These are phyloP conservation scores for Mucor circinelloides DNA, from an alignment of 371 early-diverging fungal species.

Conservation along the genomic window DNA sequence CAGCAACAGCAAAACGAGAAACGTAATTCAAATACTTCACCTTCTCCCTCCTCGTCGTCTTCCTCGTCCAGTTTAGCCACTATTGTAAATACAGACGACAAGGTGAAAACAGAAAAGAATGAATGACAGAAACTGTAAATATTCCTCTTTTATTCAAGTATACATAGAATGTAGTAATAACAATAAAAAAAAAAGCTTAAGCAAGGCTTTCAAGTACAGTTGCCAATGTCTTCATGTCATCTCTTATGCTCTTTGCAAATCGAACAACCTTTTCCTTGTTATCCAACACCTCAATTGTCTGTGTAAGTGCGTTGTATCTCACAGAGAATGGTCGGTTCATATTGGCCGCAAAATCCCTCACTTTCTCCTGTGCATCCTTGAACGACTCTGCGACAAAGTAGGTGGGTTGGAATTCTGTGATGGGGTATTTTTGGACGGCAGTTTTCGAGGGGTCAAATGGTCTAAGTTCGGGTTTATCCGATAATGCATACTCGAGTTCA, in stretches of 20 bases:
- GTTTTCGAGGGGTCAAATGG: conserved; percentile 88
- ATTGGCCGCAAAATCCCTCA: conserved; percentile 82
- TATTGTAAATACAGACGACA: neutral
- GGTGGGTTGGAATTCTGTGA: conserved; percentile 93
- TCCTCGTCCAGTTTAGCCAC: neutral
- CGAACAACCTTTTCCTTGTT: conserved; percentile 76
- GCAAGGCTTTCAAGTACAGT: conserved; percentile 65
- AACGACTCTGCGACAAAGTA: conserved; percentile 97
- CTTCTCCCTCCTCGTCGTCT: neutral
- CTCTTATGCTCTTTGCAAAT: conserved; percentile 75
- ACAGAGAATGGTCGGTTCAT: conserved; percentile 88
- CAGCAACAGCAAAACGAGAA: neutral
- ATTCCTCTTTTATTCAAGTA: neutral
- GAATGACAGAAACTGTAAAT: neutral
- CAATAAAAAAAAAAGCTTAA: conserved; percentile 13
- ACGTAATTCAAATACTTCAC: neutral
- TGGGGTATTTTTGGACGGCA: conserved; percentile 85
- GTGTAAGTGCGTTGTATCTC: conserved; percentile 90
- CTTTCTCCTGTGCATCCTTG: conserved; percentile 89
- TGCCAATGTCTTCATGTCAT: conserved; percentile 74
- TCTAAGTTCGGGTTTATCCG: conserved; percentile 78
- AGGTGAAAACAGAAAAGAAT: neutral
- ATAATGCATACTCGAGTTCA: conserved; percentile 88
- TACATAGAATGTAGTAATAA: neutral
- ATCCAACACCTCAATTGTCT: conserved; percentile 90